phyloP scores from a whole-genome alignment of 2,329 filamentous ascomycete genomes.

The Tolypocladium ovalisporum region DNA sequence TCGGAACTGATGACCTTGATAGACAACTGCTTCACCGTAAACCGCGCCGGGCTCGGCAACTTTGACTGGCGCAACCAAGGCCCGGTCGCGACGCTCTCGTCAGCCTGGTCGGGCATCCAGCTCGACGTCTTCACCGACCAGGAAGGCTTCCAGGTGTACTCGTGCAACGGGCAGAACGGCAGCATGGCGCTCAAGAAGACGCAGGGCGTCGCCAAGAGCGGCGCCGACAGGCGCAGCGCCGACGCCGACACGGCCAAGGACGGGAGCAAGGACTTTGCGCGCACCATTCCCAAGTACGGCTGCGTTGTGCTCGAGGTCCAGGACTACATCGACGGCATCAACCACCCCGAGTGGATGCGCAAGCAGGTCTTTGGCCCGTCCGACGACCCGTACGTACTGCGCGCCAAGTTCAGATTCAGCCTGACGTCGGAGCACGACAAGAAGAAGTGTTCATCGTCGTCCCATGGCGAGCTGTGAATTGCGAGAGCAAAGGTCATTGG shows the following conservation, averaged over 20 bases:
- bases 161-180: slow-evolving; percentile 68
- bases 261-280: slow-evolving; percentile 36
- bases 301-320: slow-evolving; percentile 87
- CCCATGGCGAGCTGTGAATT: not conserved
- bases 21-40: slow-evolving; percentile 61
- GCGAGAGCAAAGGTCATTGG: not conserved
- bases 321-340: slow-evolving; percentile 91
- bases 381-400: slow-evolving; percentile 48
- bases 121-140: slow-evolving; percentile 77
- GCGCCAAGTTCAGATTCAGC: slow-evolving; percentile 51
- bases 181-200: slow-evolving; percentile 56
- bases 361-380: slow-evolving; percentile 52
- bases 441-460: not conserved
- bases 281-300: slow-evolving; percentile 62
- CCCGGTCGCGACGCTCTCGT: slow-evolving; percentile 57
- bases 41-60: slow-evolving; percentile 43
- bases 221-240: not conserved
- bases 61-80: slow-evolving; percentile 53
- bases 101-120: slow-evolving; percentile 70
- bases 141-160: slow-evolving; percentile 80
- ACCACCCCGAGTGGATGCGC: slow-evolving; percentile 79
- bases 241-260: slow-evolving; percentile 10
- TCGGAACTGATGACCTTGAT: not conserved
- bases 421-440: slow-evolving; percentile 17
- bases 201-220: slow-evolving; percentile 45